Conservation (phyloP, 2,329 filamentous ascomycete species). For the Chaetomium sp. region DNA sequence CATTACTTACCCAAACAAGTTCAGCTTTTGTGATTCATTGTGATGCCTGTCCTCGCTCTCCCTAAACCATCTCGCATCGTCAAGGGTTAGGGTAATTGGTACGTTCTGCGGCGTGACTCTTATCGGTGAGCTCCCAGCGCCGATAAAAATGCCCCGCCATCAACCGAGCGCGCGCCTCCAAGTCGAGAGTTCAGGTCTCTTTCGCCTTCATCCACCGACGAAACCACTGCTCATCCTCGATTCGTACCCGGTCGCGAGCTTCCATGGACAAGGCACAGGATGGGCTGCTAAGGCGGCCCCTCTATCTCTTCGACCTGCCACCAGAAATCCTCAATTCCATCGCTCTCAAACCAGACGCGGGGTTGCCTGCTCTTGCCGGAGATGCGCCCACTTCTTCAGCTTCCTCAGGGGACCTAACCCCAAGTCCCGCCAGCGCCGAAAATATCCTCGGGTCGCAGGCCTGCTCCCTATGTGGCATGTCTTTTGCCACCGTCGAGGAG, state of each 20-base stretch:
- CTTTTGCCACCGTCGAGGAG: conserved; percentile 73
- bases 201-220: not conserved
- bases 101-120: conserved; percentile 9
- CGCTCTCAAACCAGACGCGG: conserved; percentile 55
- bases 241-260: not conserved
- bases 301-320: conserved; percentile 77
- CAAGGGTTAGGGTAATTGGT: conserved; percentile 9
- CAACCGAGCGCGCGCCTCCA: not conserved
- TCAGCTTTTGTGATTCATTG: not conserved
- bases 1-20: not conserved
- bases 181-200: not conserved
- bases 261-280: conserved; percentile 43
- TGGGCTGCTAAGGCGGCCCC: conserved; percentile 53
- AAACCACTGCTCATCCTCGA: not conserved
- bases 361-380: conserved; percentile 38
- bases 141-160: conserved; percentile 18
- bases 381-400: conserved; percentile 34
- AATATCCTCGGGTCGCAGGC: conserved; percentile 65
- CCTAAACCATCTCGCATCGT: too few species aligned
- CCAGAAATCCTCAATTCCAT: conserved; percentile 71
- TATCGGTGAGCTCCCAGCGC: not conserved
- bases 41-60: too few species aligned
- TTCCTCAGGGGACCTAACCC: conserved; percentile 33
- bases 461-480: conserved; percentile 77
- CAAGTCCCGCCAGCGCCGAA: conserved; percentile 29